A percentile compares a stretch with the other conserved stretches of the same genome.
These are phyloP conservation scores for Heliocybe sulcata DNA, from an alignment of 1,284 basidiomycete genomes.

Conservation along the genomic window DNA sequence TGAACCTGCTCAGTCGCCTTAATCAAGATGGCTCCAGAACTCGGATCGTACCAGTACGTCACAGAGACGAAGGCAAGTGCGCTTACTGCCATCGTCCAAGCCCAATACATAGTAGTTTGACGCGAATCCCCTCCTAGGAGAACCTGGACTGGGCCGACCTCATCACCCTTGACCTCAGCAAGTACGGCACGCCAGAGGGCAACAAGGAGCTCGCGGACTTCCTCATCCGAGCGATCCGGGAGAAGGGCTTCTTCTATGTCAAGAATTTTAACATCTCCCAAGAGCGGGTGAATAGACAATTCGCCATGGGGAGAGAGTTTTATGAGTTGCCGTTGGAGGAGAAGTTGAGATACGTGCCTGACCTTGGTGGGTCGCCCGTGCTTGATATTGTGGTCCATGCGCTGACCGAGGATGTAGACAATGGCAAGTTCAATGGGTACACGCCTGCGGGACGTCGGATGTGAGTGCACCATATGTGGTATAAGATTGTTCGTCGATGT, in stretches of 20 bases:
- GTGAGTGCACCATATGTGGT: slow-evolving; percentile 15
- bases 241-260: slow-evolving; percentile 36
- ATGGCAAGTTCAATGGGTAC: slow-evolving; percentile 44
- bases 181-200: slow-evolving; percentile 33
- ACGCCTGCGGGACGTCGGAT: slow-evolving; percentile 37
- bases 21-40: slow-evolving; percentile 20
- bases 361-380: slow-evolving; percentile 26
- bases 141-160: slow-evolving; percentile 44
- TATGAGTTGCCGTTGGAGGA: slow-evolving; percentile 44
- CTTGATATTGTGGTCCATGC: neutral
- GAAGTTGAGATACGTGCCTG: slow-evolving; percentile 40
- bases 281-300: slow-evolving; percentile 28
- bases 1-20: neutral
- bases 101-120: neutral
- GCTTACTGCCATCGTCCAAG: neutral
- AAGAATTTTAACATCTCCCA: slow-evolving; percentile 31
- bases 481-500: neutral
- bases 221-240: slow-evolving; percentile 33
- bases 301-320: slow-evolving; percentile 27
- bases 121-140: slow-evolving; percentile 20
- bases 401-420: slow-evolving; percentile 17
- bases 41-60: slow-evolving; percentile 37
- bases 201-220: slow-evolving; percentile 33
- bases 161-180: slow-evolving; percentile 39
- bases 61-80: slow-evolving; percentile 37